Evolutionary conservation across 2,329 filamentous ascomycete species (phyloP).

Genomic region (Escovopsis sp.): DNA sequence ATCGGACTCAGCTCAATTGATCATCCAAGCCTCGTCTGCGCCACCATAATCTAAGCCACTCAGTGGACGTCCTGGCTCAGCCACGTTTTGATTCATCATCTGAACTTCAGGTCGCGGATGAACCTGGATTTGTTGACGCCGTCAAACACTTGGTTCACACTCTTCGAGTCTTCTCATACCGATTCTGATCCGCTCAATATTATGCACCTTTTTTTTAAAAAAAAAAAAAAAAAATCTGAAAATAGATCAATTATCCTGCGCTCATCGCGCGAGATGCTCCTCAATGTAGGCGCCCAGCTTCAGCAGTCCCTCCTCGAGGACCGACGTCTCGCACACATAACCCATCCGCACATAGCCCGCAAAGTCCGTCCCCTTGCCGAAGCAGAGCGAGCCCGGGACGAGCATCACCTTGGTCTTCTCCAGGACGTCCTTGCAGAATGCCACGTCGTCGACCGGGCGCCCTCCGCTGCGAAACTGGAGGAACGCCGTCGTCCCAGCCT

Average conservation of each 20-base stretch:
- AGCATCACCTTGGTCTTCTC: constrained; percentile 59
- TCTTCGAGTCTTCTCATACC: too few relatives aligned
- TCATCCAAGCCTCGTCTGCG: too few relatives aligned
- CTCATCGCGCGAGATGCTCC: neutral
- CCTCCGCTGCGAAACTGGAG: constrained; percentile 50
- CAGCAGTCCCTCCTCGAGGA: constrained; percentile 52
- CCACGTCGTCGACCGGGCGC: constrained; percentile 53
- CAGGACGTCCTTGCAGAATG: constrained; percentile 54
- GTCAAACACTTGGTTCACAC: too few relatives aligned
- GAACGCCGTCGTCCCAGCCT: constrained; percentile 68
- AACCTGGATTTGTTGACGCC: too few relatives aligned
- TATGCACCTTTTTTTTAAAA: too few relatives aligned
- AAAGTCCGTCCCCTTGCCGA: constrained; percentile 52
- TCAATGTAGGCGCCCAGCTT: constrained; percentile 26
- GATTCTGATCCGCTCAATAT: too few relatives aligned
- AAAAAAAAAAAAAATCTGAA: too few relatives aligned
- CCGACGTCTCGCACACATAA: constrained; percentile 55
- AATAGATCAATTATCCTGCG: neutral
- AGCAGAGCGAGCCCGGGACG: constrained; percentile 58
- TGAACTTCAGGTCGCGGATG: too few relatives aligned
- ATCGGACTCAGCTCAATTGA: too few relatives aligned
- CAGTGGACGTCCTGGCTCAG: too few relatives aligned
- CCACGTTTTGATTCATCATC: too few relatives aligned
- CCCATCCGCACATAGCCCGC: constrained; percentile 64
- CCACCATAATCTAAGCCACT: too few relatives aligned